Evolutionary conservation across 768 basidiomycete genomes (phyloP).

Genomic region (Rhizopogon vinicolor): DNA sequence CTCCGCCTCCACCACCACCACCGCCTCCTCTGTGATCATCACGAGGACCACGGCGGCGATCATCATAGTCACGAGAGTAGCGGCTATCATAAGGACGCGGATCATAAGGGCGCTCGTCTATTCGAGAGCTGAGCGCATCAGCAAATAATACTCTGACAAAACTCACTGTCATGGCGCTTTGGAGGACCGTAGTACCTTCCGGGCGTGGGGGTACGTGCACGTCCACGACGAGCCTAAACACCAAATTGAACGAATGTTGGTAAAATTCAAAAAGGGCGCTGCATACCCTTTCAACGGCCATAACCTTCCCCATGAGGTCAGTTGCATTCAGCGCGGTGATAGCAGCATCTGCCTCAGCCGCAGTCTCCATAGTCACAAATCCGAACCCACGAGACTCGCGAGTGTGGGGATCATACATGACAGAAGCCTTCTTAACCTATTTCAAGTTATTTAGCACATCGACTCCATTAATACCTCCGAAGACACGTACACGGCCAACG

Average conservation of each 20-base stretch:
- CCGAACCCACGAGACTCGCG: conserved; percentile 78
- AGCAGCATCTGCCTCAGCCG: conserved; percentile 89
- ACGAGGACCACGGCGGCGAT: conserved; percentile 40
- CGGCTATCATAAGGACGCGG: conserved; percentile 89
- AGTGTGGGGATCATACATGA: conserved; percentile 70
- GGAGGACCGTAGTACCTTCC: conserved; percentile 94
- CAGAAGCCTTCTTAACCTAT: conserved; percentile 59
- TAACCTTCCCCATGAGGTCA: conserved; percentile 82
- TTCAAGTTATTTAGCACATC: background rate
- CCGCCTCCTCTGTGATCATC: conserved; percentile 43
- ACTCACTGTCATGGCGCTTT: conserved; percentile 66
- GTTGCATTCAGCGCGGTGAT: conserved; percentile 80
- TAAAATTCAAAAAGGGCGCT: background rate
- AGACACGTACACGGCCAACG: conserved; percentile 67
- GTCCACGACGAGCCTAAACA: conserved; percentile 77
- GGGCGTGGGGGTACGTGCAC: conserved; percentile 89
- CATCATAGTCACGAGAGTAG: conserved; percentile 65
- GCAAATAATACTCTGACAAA: background rate
- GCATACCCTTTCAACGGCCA: conserved; percentile 83
- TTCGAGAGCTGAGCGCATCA: conserved; percentile 2
- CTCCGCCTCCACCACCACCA: conserved; percentile 30
- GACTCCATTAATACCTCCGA: background rate
- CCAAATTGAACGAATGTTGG: conserved; percentile 3
- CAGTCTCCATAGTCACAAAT: conserved; percentile 83
- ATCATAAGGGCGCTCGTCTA: conserved; percentile 85